Evolutionary conservation across 1,284 basidiomycete species (phyloP), one percentile per base, ranked within the genome.

Genomic region (Malassezia sp.): DNA sequence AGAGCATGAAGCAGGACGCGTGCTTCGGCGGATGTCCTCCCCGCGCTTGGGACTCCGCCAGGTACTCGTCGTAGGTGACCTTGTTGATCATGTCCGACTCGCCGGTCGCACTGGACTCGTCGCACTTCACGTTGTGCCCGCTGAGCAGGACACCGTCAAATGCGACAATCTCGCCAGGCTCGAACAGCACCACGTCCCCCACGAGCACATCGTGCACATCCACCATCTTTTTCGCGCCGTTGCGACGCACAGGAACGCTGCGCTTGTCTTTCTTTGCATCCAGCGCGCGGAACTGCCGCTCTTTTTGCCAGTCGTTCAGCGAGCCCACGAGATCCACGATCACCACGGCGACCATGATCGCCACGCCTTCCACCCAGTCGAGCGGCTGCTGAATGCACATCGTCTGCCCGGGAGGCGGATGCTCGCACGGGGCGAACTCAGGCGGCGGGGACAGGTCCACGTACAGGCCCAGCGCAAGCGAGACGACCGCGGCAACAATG

Each of bases 321-420:
- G 85, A 85, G 29, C 86, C 87, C 40, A 90, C 85, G 36, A 59
- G 49, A 26, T 61, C 59, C 33, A 68, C 62, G 38, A 76, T 73
- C 57, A 73, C 71, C 49, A 91, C 82, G 5, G 93, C 93, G 45
- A 89, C 78, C 59, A 93, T 80, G 67, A 97, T 97, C 6, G 91
- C 88, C 11, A 97, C 87, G 63, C 93, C 93, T 74, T 97, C 91
- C 4, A 97, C 88, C 90, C 91, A 97, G 63, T 96, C 90, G 41
- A 78, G 73, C 24, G 56, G 45, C 21, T 56, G 53, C n/a, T 53
- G 50, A 2, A 35, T 14, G 39, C 67, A 69, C 22, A 41, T 17
- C 12, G 35, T 35, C 23, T 51, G 32, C 17, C 63, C 60, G 9
- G 63, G 64, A n/a, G 68, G 57, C 45, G 71, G 71, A 35, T 69